Evolutionary conservation across 495 filamentous ascomycete genomes (phyloP), one percentile per base, ranked within the genome.

Genomic region (Aspergillus incahuasiensis): DNA sequence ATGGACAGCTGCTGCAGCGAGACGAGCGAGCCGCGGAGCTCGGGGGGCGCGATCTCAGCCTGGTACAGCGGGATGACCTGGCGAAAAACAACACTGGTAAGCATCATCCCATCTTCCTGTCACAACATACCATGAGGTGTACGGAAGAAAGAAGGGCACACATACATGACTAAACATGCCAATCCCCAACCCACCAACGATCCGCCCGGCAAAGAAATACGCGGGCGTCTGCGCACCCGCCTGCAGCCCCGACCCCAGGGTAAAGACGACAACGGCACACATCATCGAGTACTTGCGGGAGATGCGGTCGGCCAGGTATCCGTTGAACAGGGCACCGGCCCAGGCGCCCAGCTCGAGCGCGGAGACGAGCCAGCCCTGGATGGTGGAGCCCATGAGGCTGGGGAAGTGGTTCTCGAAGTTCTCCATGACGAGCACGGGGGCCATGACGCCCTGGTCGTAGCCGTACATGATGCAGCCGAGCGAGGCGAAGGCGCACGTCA

Each of bases 341-440:
- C 87, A 91, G 46, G 89, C 89, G 62, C 89, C 89, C 8, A 94
- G 80, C 66, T 92, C 88, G 58, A 92, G 80, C 58, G 91, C 90
- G 11, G 89, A 77, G 2, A 87, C 88, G 22, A 91, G 67, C 84
- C 86, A 90, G 42, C 87, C 88, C 68, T 89, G 87, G 22, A 71
- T 82, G 6, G 84, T 85, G 62, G 82, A 76, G 44, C 81, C 80
- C 81, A 85, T 85, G 25, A 70, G 61, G 9, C 42, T 25, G 19
- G 71, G 71, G 58, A 72, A 74, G 58, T 88, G 63, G 47, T 66
- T 63, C 48, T 63, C 16, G 59, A 71, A 69, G 38, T 61, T 63
- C 61, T 65, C 55, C 47, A 61, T 67, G 12, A 63, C 75, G 24
- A 70, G 65, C 30, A 65, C 57, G 15, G 86, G 85, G 32, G 81